phyloP scores from a whole-genome alignment of 2,329 filamentous ascomycete species.

The Fusarium pseudoanthophilum region DNA sequence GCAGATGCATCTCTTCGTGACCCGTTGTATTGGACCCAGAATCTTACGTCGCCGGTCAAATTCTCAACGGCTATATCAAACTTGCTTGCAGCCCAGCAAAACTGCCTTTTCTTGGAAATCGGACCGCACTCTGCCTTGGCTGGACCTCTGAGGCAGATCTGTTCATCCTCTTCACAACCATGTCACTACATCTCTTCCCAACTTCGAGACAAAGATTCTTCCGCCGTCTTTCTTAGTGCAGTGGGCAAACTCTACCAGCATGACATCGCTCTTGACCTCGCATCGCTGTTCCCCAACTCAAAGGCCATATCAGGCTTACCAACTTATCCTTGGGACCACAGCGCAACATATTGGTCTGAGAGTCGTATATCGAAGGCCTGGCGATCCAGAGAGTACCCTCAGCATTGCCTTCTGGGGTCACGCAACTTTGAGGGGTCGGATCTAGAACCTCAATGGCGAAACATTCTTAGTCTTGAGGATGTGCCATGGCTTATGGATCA shows the following conservation, averaged over 20 bases:
- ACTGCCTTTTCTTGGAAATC: slow-evolving; percentile 36
- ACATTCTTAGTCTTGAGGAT: slow-evolving; percentile 39
- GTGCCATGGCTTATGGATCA: slow-evolving; percentile 55
- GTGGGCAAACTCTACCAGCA: slow-evolving; percentile 8
- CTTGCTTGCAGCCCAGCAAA: background rate
- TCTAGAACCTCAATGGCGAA: slow-evolving; percentile 43
- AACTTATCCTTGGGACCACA: slow-evolving; percentile 53
- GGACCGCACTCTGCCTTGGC: slow-evolving; percentile 42
- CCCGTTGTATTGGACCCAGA: slow-evolving; percentile 54
- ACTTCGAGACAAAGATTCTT: background rate
- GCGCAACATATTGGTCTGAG: slow-evolving; percentile 50
- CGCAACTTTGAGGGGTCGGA: slow-evolving; percentile 33
- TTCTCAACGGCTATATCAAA: slow-evolving; percentile 49
- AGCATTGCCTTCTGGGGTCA: slow-evolving; percentile 55
- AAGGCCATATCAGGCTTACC: slow-evolving; percentile 45
- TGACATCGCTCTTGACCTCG: background rate
- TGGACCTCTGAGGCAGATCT: slow-evolving; percentile 35
- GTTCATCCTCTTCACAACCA: background rate
- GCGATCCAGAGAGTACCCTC: slow-evolving; percentile 45
- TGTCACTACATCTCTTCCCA: background rate
- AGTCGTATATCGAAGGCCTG: slow-evolving; percentile 44
- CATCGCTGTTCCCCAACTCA: slow-evolving; percentile 38
- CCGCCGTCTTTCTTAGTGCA: background rate
- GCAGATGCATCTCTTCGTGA: slow-evolving; percentile 51
- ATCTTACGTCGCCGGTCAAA: slow-evolving; percentile 49